Conservation (phyloP, 495 filamentous ascomycete species). For the Tricharina praecox region DNA sequence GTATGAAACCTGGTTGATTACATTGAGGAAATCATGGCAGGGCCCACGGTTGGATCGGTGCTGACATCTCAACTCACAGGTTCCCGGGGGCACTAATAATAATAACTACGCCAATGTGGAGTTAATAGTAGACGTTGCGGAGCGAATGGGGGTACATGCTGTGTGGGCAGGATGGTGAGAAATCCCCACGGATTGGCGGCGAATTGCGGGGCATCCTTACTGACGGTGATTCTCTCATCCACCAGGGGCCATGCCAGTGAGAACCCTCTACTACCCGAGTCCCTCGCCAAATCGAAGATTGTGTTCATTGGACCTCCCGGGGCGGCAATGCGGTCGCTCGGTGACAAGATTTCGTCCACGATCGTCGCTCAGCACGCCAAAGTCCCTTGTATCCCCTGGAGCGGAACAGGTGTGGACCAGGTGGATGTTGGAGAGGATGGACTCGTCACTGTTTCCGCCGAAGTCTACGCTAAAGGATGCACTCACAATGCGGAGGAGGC, state of each 20-base stretch:
- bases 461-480: slow-evolving; percentile 81
- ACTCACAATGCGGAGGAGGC: slow-evolving; percentile 77
- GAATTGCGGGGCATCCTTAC: too few species aligned
- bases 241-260: slow-evolving; percentile 91
- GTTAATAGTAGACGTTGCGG: slow-evolving; percentile 97
- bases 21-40: too few species aligned
- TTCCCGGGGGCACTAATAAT: slow-evolving; percentile 98
- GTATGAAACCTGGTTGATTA: slow-evolving; percentile 32
- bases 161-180: slow-evolving; percentile 97
- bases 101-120: slow-evolving; percentile 99
- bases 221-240: too few species aligned
- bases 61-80: too few species aligned
- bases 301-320: slow-evolving; percentile 97
- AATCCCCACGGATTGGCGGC: too few species aligned
- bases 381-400: slow-evolving; percentile 98
- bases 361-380: slow-evolving; percentile 96
- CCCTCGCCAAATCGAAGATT: slow-evolving; percentile 87
- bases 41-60: too few species aligned
- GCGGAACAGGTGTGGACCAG: slow-evolving; percentile 72
- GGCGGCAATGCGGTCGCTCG: slow-evolving; percentile 94
- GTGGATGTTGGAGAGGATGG: slow-evolving; percentile 63
- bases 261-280: slow-evolving; percentile 94
- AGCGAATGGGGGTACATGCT: slow-evolving; percentile 93
- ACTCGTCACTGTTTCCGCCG: slow-evolving; percentile 79
- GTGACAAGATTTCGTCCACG: slow-evolving; percentile 98